These are phyloP conservation scores for Aureobasidium sp. DNA, from an alignment of 2,329 filamentous ascomycete genomes.

Conservation along the genomic window DNA sequence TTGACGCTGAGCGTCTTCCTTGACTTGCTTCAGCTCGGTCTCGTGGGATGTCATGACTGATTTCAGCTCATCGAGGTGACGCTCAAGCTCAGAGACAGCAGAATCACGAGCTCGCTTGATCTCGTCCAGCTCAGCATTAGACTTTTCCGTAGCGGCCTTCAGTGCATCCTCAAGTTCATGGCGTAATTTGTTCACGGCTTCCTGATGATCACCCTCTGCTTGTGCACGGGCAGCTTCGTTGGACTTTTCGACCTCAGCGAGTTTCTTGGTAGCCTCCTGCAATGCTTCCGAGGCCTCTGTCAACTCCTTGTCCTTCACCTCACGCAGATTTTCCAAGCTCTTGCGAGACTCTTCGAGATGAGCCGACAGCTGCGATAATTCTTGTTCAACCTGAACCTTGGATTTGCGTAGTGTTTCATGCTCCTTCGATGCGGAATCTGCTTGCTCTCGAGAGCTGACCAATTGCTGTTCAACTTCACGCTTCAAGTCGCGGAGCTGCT, in stretches of 20 bases:
- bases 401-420: slow-evolving; percentile 5
- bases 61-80: not conserved
- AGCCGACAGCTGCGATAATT: not conserved
- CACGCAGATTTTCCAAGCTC: not conserved
- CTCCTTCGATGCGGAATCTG: not conserved
- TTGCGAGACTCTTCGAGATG: not conserved
- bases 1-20: not conserved
- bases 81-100: not conserved
- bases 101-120: slow-evolving; percentile 1
- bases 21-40: slow-evolving; percentile 1
- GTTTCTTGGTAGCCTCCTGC: not conserved
- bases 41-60: not conserved
- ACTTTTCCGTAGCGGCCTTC: not conserved
- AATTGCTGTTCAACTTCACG: not conserved
- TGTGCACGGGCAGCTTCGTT: not conserved
- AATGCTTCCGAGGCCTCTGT: not conserved
- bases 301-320: slow-evolving; percentile 9
- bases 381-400: not conserved
- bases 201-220: not conserved
- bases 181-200: not conserved
- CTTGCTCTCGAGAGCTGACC: not conserved
- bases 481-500: slow-evolving; percentile 11
- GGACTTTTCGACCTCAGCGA: slow-evolving; percentile 12
- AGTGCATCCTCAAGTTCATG: not conserved
- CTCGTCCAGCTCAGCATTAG: not conserved